These are phyloP conservation scores for Pleurotus pulmonarius DNA, from an alignment of 768 basidiomycete species.

Conservation along the genomic window DNA sequence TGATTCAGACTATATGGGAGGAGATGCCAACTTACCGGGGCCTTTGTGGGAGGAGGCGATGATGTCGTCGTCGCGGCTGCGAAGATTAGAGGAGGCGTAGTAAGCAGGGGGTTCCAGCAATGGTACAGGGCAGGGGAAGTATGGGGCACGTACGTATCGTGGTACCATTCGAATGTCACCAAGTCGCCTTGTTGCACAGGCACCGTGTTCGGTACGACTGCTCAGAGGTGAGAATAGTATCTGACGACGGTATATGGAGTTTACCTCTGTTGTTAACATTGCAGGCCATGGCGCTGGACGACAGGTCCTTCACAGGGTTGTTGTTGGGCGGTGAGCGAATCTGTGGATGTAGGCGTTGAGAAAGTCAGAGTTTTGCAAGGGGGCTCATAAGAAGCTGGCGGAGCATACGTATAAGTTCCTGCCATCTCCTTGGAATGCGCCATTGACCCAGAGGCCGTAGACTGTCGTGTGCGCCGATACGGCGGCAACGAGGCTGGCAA, in stretches of 20 bases:
- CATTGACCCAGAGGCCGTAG: constrained; percentile 35
- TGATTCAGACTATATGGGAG: not conserved
- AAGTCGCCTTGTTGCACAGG: constrained; percentile 26
- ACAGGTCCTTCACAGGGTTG: constrained; percentile 31
- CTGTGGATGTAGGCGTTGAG: constrained; percentile 12
- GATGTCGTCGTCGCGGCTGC: constrained; percentile 32
- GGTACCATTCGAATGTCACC: constrained; percentile 33
- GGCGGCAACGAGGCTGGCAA: constrained; percentile 15
- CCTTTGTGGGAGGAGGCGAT: constrained; percentile 31
- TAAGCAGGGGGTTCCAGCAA: not conserved
- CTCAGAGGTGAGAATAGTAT: too few species aligned
- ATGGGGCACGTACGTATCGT: constrained; percentile 20
- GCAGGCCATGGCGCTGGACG: constrained; percentile 24
- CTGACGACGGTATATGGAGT: too few species aligned
- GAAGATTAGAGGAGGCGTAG: not conserved
- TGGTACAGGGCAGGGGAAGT: not conserved
- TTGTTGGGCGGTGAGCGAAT: constrained; percentile 34
- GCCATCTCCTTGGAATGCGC: constrained; percentile 31
- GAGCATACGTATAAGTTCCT: constrained; percentile 21
- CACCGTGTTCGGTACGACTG: constrained; percentile 25
- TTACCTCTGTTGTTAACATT: constrained; percentile 29
- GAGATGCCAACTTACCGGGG: constrained; percentile 18
- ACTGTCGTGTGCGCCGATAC: constrained; percentile 28
- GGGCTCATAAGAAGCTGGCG: too few species aligned
- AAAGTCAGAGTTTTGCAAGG: too few species aligned